Conservation (phyloP, 345 rosid species). For the Limnanthes douglasii region DNA sequence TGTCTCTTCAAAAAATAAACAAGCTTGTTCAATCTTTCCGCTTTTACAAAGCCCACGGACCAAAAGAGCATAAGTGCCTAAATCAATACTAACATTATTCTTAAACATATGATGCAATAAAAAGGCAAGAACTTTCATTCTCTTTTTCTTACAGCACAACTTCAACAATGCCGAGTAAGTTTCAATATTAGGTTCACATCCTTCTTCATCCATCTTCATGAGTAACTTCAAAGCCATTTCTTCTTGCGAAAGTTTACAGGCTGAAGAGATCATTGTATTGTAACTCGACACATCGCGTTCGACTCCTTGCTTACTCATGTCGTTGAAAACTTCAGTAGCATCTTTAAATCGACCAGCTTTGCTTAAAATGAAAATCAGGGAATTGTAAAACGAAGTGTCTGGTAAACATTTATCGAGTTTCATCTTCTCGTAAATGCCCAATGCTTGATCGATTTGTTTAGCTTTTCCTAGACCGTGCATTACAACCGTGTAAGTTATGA, state of each 20-base stretch:
- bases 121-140: constrained; percentile 46
- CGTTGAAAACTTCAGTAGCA: constrained; percentile 53
- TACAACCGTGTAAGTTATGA: constrained; percentile 41
- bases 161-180: constrained; percentile 57
- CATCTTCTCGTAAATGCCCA: constrained; percentile 61
- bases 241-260: constrained; percentile 37
- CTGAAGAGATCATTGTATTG: constrained; percentile 45
- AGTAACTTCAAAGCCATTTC: constrained; percentile 51
- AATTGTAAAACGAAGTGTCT: constrained; percentile 50
- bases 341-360: constrained; percentile 59
- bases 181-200: constrained; percentile 38
- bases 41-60: constrained; percentile 37
- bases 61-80: constrained; percentile 38
- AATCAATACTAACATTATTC: constrained; percentile 46
- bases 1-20: constrained; percentile 50
- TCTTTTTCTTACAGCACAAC: constrained; percentile 58
- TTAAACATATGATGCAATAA: constrained; percentile 54
- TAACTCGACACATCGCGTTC: constrained; percentile 28
- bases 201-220: constrained; percentile 42
- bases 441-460: constrained; percentile 42
- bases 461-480: constrained; percentile 71
- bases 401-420: constrained; percentile 46
- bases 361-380: constrained; percentile 43
- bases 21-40: constrained; percentile 49
- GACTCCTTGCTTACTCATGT: constrained; percentile 62